Conservation (phyloP, 2,329 filamentous ascomycete species). For the Tothia fuscella region DNA sequence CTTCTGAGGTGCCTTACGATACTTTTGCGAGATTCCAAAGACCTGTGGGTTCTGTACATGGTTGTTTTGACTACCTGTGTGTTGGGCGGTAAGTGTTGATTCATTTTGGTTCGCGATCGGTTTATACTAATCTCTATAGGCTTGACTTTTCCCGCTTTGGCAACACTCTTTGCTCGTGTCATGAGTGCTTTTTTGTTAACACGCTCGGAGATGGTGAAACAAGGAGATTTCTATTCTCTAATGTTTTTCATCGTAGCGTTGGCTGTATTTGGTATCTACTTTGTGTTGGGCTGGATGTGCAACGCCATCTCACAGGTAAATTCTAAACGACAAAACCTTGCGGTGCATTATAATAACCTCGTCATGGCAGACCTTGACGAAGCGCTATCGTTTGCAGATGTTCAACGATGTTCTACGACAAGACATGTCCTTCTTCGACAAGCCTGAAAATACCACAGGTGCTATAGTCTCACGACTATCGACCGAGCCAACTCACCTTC, state of each 20-base stretch:
- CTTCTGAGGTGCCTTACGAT: no score
- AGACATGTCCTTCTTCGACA: constrained; percentile 40
- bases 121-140: constrained; percentile 31
- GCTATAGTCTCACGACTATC: constrained; percentile 34
- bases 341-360: constrained; percentile 53
- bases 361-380: constrained; percentile 46
- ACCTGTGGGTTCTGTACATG: no score
- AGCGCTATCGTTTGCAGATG: neutral
- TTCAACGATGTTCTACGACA: constrained; percentile 34
- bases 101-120: constrained; percentile 36
- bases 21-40: no score
- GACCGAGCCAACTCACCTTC: constrained; percentile 37
- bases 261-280: constrained; percentile 34
- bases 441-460: constrained; percentile 30
- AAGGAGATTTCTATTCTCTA: constrained; percentile 30
- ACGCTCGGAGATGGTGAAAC: constrained; percentile 34
- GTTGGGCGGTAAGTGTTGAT: constrained; percentile 27
- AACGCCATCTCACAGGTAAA: neutral
- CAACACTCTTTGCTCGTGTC: constrained; percentile 49
- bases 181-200: constrained; percentile 43
- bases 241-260: constrained; percentile 43
- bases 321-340: constrained; percentile 41
- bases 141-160: constrained; percentile 44
- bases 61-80: constrained; percentile 21
- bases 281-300: constrained; percentile 17